Percentiles rank a stretch among this genome's conserved stretches.
phyloP scores from a whole-genome alignment of 805 yeast species.

The Wickerhamiella shivajii region DNA sequence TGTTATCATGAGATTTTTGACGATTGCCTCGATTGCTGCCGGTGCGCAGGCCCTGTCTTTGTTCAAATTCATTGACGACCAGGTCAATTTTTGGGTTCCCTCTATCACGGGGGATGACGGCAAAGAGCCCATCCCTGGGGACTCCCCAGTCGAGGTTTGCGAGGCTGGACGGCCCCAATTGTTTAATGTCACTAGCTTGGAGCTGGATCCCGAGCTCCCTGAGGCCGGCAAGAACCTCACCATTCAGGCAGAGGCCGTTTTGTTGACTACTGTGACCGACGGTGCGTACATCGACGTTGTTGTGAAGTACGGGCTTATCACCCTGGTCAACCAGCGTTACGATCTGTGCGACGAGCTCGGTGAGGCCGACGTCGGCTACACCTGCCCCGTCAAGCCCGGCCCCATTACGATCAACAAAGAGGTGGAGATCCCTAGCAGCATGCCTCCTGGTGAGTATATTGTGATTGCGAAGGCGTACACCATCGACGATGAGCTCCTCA shows the following conservation, averaged over 20 bases:
- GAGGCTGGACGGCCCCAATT: slow-evolving; percentile 51
- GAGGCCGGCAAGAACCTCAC: slow-evolving; percentile 70
- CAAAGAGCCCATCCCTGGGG: slow-evolving; percentile 66
- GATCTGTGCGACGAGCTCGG: slow-evolving; percentile 81
- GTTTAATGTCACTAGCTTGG: slow-evolving; percentile 44
- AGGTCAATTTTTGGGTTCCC: too few species aligned
- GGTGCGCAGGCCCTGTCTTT: too few species aligned
- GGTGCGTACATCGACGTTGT: slow-evolving; percentile 94
- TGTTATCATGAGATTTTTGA: too few species aligned
- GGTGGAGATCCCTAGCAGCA: slow-evolving; percentile 78
- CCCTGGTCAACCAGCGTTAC: slow-evolving; percentile 73
- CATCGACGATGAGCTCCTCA: slow-evolving; percentile 60
- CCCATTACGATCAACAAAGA: slow-evolving; percentile 46
- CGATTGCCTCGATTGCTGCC: too few species aligned
- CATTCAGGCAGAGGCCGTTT: slow-evolving; percentile 55
- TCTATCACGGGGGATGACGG: too few species aligned
- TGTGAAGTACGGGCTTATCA: slow-evolving; percentile 84
- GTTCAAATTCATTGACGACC: too few species aligned
- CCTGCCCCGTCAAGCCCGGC: slow-evolving; percentile 72
- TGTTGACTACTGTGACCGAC: slow-evolving; percentile 43
- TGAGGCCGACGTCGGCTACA: slow-evolving; percentile 69
- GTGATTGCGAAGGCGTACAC: slow-evolving; percentile 87
- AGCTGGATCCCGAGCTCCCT: slow-evolving; percentile 78
- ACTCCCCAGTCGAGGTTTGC: slow-evolving; percentile 70
- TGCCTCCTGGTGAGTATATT: slow-evolving; percentile 87